Percentiles rank a stretch among this genome's conserved stretches.
Conservation (phyloP, 176 grass and related monocot genomes). For the Zoysia japonica region DNA sequence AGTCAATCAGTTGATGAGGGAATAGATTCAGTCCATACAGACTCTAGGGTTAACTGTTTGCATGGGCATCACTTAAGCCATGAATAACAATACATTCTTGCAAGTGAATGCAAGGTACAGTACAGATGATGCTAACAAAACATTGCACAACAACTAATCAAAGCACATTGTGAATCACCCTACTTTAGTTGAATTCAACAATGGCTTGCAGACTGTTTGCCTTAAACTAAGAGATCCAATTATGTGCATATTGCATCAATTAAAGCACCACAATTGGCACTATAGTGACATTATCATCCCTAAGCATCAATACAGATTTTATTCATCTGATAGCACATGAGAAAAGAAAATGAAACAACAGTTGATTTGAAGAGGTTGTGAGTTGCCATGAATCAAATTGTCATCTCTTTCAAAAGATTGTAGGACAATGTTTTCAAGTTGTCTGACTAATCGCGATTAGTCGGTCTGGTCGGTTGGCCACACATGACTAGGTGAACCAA, state of each 20-base stretch:
- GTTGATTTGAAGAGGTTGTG: neutral
- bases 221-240: neutral
- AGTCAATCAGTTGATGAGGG: neutral
- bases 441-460: too few species aligned
- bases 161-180: neutral
- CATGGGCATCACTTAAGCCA: neutral
- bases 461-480: too few species aligned
- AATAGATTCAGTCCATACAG: neutral
- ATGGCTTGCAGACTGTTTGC: neutral
- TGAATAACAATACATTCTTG: neutral
- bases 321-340: neutral
- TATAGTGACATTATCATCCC: neutral
- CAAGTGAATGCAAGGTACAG: neutral
- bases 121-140: neutral
- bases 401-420: neutral
- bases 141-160: neutral
- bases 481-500: too few species aligned
- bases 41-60: neutral
- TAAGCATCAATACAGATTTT: neutral
- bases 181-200: neutral
- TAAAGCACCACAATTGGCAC: neutral
- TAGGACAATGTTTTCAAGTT: neutral
- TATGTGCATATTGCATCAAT: neutral
- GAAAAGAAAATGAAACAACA: neutral
- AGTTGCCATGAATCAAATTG: neutral